phyloP scores from a whole-genome alignment of 768 basidiomycete genomes.

The Russula virescens region DNA sequence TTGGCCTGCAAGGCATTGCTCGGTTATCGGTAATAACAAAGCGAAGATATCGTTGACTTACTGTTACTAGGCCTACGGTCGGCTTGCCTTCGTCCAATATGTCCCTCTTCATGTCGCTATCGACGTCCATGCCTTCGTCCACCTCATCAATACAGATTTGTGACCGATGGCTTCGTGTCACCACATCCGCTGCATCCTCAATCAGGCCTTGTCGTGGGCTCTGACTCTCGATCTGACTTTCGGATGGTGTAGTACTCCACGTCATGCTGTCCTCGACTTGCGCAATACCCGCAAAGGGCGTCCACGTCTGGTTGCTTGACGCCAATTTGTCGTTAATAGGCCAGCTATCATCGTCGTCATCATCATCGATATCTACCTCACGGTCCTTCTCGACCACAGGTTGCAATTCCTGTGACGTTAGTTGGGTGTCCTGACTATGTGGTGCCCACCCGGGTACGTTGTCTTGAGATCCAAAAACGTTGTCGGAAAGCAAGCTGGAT shows the following conservation, averaged over 20 bases:
- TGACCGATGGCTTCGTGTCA: neutral
- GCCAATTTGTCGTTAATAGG: constrained; percentile 61
- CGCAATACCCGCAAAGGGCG: constrained; percentile 37
- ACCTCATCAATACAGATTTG: constrained; percentile 21
- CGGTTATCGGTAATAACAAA: neutral
- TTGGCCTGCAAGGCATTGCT: constrained; percentile 1
- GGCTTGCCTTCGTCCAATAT: constrained; percentile 36
- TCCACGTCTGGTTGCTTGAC: constrained; percentile 32
- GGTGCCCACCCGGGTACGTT: constrained; percentile 49
- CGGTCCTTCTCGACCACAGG: constrained; percentile 23
- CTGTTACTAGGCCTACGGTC: constrained; percentile 39
- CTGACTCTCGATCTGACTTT: constrained; percentile 40
- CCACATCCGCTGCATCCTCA: constrained; percentile 16
- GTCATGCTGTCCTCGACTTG: constrained; percentile 64
- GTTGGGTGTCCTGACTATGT: constrained; percentile 55
- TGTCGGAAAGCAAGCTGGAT: constrained; percentile 47
- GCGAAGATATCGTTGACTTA: constrained; percentile 26
- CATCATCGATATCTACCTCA: constrained; percentile 46
- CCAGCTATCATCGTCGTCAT: constrained; percentile 61
- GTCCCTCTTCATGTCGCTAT: constrained; percentile 39
- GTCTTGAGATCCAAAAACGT: constrained; percentile 44
- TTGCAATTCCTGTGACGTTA: constrained; percentile 32
- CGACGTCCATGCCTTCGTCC: constrained; percentile 33
- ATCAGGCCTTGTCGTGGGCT: constrained; percentile 11
- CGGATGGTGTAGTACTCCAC: constrained; percentile 65